phyloP scores from a whole-genome alignment of 2,329 filamentous ascomycete species.

The Domatiomyces catenatus region DNA sequence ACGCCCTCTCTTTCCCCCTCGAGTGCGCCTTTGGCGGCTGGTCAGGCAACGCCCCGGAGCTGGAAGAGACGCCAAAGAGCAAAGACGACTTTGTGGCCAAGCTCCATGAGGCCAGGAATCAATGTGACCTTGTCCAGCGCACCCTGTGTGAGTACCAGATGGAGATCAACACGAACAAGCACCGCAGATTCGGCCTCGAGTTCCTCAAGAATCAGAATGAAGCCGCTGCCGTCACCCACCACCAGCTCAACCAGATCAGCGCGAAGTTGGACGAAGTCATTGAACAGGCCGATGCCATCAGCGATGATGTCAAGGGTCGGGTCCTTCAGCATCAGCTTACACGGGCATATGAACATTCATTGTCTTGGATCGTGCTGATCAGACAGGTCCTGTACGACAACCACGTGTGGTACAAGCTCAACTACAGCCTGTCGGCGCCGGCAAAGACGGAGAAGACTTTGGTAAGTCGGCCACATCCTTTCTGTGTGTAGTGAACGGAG shows the following conservation, averaged over 20 bases:
- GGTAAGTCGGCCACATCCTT: not conserved
- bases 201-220: slow-evolving; percentile 11
- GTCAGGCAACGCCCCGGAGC: not conserved
- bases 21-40: not conserved
- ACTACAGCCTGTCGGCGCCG: slow-evolving; percentile 2
- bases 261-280: slow-evolving; percentile 5
- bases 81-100: slow-evolving; percentile 24
- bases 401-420: slow-evolving; percentile 16
- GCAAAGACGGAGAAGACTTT: not conserved
- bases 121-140: slow-evolving; percentile 42
- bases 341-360: slow-evolving; percentile 4
- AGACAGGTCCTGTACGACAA: slow-evolving; percentile 7
- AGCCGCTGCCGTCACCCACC: slow-evolving; percentile 4
- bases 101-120: slow-evolving; percentile 88
- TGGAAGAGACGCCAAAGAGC: not conserved
- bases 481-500: not conserved
- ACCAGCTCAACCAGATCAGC: slow-evolving; percentile 9
- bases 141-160: slow-evolving; percentile 4
- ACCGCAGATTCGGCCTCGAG: slow-evolving; percentile 7
- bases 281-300: slow-evolving; percentile 4
- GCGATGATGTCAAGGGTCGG: slow-evolving; percentile 2
- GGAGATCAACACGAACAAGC: slow-evolving; percentile 8
- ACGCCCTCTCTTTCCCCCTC: not conserved
- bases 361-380: slow-evolving; percentile 6
- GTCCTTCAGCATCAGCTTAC: slow-evolving; percentile 3